Base-by-base conservation (phyloP, 495 filamentous ascomycete genomes). In the Friedmanniomyces endolithicus region DNA sequence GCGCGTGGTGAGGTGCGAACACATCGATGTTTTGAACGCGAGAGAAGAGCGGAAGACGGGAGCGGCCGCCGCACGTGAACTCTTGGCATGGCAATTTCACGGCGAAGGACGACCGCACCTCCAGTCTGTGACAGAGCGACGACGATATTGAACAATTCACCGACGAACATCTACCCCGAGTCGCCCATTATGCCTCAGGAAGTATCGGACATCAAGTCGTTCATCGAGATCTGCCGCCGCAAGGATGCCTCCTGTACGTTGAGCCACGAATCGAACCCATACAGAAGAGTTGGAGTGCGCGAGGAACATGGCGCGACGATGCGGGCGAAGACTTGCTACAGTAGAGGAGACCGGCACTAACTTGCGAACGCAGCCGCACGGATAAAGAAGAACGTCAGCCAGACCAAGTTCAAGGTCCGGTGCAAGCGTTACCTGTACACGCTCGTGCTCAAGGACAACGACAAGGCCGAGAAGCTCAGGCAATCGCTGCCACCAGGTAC, bases 371-470 rank as follows among this genome's bases (percentile, higher is more conserved):
- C 68, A 96, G 94, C 88, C 72, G 88, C 88, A 70, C 84, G 88
- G 74, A 90, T 96, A 81, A 96, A 97, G 86, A 88, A 90, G 80
- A 90, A 84, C 79, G 37, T 43, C 4, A 78, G 83, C 71, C 84
- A 90, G 78, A 89, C 88, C 82, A 99, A 99, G 82, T 97, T 99
- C 87, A 99, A 99, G 86, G 94, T 99, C 81, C 87, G 92, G 71
- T 97, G 92, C 80, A 75, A 85, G 66, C 79, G 85, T 64, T 84
- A 88, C 78, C 76, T 97, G 64, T 99, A 99, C 84, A 94, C 94
- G 63, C 83, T 97, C 59, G 85, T 92, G 69, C 83, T 99, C 66
- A 95, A 95, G 80, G 71, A 98, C 75, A 79, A 82, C 66, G 92
- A 96, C 65, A 97, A 96, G 86, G 92, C 90, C 71, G 92, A 97